Evolutionary conservation across 306 rosid genomes (phyloP), one percentile per base, ranked within the genome.

Genomic region (Aeschynomene evenia): DNA sequence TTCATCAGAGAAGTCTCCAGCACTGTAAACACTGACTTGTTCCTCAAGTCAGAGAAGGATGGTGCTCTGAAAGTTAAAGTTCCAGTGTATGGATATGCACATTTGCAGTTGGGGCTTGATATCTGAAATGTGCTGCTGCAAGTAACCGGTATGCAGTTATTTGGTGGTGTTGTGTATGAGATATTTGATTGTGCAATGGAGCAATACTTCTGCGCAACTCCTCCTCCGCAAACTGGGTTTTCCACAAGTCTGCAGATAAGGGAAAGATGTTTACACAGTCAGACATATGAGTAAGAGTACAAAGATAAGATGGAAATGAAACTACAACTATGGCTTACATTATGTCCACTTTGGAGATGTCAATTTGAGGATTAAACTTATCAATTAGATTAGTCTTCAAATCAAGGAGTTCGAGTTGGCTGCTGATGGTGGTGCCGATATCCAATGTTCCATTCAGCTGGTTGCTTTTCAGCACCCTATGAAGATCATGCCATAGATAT

Each of bases 21-120:
- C 0, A 1, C 12, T 42, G 0, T 31, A 79, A 53, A 87, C 56
- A 53, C 48, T 46, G 73, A 56, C 7, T 20, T 2, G 76, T 75
- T 84, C 21, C 3, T 64, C 74, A 80, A 76, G 73, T 54, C 81
- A 9, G 90, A 84, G 83, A 89, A 87, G 37, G 79, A 43, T 39
- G 84, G 86, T 50, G 90, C 85, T 86, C 86, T 77, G 75, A 92
- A 81, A 67, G 3, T 1, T 16, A 92, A 77, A 58, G 70, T 75
- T 64, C 92, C 98, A 5, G 72, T 28, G 69, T 78, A 92, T 63
- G 98, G 89, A 66, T 84, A 81, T 57, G 86, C 80, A 65, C 98
- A 92, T 71, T 5, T 71, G 77, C 98, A 92, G 12, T 72, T 85
- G 20, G 95, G 98, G 78, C 88, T 89, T n/a, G 57, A 42, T 74